Conservation (phyloP, 331 rosid genomes). For the Prunus yedoensis region DNA sequence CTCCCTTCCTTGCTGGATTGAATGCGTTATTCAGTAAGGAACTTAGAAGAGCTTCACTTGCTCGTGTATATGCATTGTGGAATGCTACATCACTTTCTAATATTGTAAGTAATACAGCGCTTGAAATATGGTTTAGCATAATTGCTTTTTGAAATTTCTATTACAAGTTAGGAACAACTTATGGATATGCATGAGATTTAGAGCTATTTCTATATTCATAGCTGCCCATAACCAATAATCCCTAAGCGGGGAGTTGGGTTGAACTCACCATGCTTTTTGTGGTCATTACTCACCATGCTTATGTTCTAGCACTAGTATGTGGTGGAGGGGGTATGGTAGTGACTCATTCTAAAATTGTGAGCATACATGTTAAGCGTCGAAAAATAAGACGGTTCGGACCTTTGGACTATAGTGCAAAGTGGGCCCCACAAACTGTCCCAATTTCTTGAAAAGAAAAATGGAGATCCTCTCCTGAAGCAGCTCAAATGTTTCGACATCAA, state of each 20-base stretch:
- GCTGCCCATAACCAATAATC: background rate
- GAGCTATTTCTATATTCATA: background rate
- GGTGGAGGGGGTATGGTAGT: background rate
- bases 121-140: constrained; percentile 6
- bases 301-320: background rate
- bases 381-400: too few relatives aligned
- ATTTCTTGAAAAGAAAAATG: too few relatives aligned
- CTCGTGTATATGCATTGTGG: constrained; percentile 95
- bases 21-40: constrained; percentile 94
- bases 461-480: background rate
- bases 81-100: constrained; percentile 88
- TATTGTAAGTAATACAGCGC: constrained; percentile 64
- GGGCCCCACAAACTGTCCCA: too few relatives aligned
- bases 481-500: constrained; percentile 2
- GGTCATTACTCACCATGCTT: too few relatives aligned
- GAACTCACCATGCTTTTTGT: background rate
- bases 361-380: too few relatives aligned
- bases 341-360: background rate
- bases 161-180: constrained; percentile 19
- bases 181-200: background rate
- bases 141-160: constrained; percentile 1
- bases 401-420: too few relatives aligned
- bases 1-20: constrained; percentile 95
- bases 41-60: constrained; percentile 85
- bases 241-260: background rate